phyloP scores from a whole-genome alignment of 306 rosid genomes.

The Macrotyloma uniflorum region DNA sequence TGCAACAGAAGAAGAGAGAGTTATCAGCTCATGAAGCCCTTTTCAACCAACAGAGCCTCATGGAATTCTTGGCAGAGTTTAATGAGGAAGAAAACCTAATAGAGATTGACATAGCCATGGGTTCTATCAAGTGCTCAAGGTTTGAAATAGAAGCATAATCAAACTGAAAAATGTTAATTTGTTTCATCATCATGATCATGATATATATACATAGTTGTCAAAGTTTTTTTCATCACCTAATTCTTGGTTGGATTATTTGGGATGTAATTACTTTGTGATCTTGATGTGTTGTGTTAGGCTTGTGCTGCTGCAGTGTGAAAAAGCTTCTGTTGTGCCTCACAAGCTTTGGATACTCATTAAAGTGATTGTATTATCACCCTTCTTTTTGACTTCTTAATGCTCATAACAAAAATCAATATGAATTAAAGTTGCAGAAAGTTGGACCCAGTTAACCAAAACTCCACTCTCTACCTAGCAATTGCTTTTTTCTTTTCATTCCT shows the following conservation, averaged over 20 bases:
- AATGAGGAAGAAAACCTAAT: slow-evolving; percentile 91
- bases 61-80: slow-evolving; percentile 78
- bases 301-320: slow-evolving; percentile 11
- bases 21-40: slow-evolving; percentile 42
- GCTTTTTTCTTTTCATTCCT: neutral
- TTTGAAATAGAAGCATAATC: slow-evolving; percentile 74
- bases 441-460: slow-evolving; percentile 40
- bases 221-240: slow-evolving; percentile 41
- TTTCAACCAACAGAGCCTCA: slow-evolving; percentile 46
- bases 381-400: slow-evolving; percentile 50
- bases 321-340: slow-evolving; percentile 31
- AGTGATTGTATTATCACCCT: slow-evolving; percentile 40
- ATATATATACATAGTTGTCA: neutral
- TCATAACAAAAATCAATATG: slow-evolving; percentile 37
- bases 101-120: slow-evolving; percentile 95
- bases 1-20: slow-evolving; percentile 50
- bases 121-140: slow-evolving; percentile 95
- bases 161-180: neutral
- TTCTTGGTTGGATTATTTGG: slow-evolving; percentile 50
- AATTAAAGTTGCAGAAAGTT: slow-evolving; percentile 40
- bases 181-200: neutral
- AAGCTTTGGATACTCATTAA: slow-evolving; percentile 65
- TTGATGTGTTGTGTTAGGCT: slow-evolving; percentile 28
- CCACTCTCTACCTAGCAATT: slow-evolving; percentile 19
- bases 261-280: slow-evolving; percentile 43